These are phyloP conservation scores for Cnidoscolus chayamansa DNA, from an alignment of 441 rosid genomes.

Conservation along the genomic window DNA sequence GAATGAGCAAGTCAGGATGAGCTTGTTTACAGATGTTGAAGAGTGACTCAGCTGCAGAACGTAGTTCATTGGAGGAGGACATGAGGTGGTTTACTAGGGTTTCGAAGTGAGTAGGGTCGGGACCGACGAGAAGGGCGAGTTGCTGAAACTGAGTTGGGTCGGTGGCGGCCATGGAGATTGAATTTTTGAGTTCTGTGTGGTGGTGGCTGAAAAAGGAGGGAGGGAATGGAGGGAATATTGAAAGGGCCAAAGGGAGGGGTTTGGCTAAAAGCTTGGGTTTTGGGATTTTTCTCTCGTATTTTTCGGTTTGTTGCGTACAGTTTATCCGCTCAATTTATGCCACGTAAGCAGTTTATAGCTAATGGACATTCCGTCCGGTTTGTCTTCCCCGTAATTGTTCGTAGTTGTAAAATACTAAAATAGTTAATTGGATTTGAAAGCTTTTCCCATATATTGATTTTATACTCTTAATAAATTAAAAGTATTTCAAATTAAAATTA, in stretches of 20 bases:
- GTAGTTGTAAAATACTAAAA: too few relatives aligned
- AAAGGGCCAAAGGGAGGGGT: background rate
- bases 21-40: slow-evolving; percentile 81
- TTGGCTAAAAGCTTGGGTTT: background rate
- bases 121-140: slow-evolving; percentile 66
- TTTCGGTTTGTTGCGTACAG: background rate
- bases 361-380: background rate
- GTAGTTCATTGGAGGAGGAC: slow-evolving; percentile 88
- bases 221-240: slow-evolving; percentile 15
- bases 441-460: too few relatives aligned
- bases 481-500: too few relatives aligned
- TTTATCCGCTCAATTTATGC: background rate
- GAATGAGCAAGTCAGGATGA: slow-evolving; percentile 66
- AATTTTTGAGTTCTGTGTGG: background rate
- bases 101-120: slow-evolving; percentile 73
- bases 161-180: slow-evolving; percentile 15
- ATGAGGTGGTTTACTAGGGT: slow-evolving; percentile 63
- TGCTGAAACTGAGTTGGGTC: slow-evolving; percentile 38
- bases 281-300: background rate
- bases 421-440: too few relatives aligned
- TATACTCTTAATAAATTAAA: too few relatives aligned
- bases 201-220: slow-evolving; percentile 11
- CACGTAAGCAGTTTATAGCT: background rate
- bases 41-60: slow-evolving; percentile 72
- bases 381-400: background rate